Conservation (phyloP, 495 filamentous ascomycete species). For the Thermothielavioides terrestris region DNA sequence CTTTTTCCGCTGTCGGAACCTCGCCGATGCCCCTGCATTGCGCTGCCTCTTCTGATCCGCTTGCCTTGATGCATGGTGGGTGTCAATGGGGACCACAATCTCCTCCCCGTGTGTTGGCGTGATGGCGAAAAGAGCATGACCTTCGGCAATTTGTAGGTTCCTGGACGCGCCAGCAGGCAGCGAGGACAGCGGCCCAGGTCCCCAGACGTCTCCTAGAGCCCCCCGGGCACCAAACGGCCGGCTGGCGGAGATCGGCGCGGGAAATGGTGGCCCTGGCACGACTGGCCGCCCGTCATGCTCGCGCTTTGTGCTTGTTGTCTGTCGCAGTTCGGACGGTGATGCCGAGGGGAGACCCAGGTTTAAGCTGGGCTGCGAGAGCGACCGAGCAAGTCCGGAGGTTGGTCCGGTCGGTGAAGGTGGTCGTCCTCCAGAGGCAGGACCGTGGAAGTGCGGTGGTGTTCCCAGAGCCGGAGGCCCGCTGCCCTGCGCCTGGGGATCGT, state of each 20-base stretch:
- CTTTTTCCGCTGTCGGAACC: constrained; percentile 83
- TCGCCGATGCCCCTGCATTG: constrained; percentile 85
- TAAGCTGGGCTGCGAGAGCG: constrained; percentile 33
- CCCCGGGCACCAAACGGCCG: constrained; percentile 16
- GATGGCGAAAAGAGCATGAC: constrained; percentile 34
- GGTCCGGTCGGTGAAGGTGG: constrained; percentile 27
- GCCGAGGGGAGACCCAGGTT: constrained; percentile 21
- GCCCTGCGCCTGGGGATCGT: constrained; percentile 22
- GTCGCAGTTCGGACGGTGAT: constrained; percentile 19
- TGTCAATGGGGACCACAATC: constrained; percentile 58
- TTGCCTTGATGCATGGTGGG: constrained; percentile 73
- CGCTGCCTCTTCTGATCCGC: constrained; percentile 87
- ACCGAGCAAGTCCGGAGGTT: constrained; percentile 27
- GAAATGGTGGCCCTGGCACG: constrained; percentile 22
- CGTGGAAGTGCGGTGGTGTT: constrained; percentile 21
- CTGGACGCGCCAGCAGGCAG: constrained; percentile 13
- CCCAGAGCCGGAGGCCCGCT: constrained; percentile 30
- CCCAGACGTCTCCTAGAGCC: constrained; percentile 28
- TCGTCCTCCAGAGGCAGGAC: constrained; percentile 18
- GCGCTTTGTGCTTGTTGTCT: constrained; percentile 11
- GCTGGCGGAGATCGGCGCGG: constrained; percentile 11
- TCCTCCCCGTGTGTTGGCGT: constrained; percentile 36
- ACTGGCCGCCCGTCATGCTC: constrained; percentile 19
- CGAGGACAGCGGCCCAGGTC: constrained; percentile 8
- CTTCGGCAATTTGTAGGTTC: constrained; percentile 32